These are phyloP conservation scores for Fonsecaea pedrosoi DNA, from an alignment of 2,329 filamentous ascomycete genomes.

Conservation along the genomic window DNA sequence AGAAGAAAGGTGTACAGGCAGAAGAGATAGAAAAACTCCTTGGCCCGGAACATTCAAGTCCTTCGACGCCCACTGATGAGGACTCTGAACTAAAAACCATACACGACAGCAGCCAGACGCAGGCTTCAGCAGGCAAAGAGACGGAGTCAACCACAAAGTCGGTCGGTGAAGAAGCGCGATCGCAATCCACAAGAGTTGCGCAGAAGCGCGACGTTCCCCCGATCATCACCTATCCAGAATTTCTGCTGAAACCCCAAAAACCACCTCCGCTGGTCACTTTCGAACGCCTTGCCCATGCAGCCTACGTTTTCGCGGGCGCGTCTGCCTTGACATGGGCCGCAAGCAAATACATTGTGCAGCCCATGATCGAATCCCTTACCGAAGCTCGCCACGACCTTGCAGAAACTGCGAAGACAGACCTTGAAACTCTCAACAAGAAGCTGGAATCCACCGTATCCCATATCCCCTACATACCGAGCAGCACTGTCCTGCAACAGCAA, in stretches of 20 bases:
- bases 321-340: constrained; percentile 62
- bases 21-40: constrained; percentile 74
- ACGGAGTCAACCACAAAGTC: background rate
- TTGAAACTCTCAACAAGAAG: constrained; percentile 63
- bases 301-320: constrained; percentile 63
- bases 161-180: constrained; percentile 18
- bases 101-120: constrained; percentile 35
- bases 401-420: constrained; percentile 57
- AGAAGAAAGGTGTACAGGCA: constrained; percentile 73
- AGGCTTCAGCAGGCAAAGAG: constrained; percentile 11
- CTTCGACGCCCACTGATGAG: constrained; percentile 13
- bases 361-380: constrained; percentile 49
- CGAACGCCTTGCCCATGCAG: constrained; percentile 61
- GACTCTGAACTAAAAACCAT: constrained; percentile 39
- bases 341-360: constrained; percentile 35
- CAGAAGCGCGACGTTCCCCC: constrained; percentile 59
- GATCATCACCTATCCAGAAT: constrained; percentile 72
- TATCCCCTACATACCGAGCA: constrained; percentile 51
- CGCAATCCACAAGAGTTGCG: constrained; percentile 23
- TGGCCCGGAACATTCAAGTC: constrained; percentile 46
- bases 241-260: constrained; percentile 64
- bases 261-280: constrained; percentile 67
- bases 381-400: constrained; percentile 65
- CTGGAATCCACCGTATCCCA: constrained; percentile 60
- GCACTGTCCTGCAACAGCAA: constrained; percentile 25